Percentiles rank a stretch among this genome's conserved stretches.
phyloP scores from a whole-genome alignment of 2,329 filamentous ascomycete genomes.

The Coleophoma eucalyptorum region DNA sequence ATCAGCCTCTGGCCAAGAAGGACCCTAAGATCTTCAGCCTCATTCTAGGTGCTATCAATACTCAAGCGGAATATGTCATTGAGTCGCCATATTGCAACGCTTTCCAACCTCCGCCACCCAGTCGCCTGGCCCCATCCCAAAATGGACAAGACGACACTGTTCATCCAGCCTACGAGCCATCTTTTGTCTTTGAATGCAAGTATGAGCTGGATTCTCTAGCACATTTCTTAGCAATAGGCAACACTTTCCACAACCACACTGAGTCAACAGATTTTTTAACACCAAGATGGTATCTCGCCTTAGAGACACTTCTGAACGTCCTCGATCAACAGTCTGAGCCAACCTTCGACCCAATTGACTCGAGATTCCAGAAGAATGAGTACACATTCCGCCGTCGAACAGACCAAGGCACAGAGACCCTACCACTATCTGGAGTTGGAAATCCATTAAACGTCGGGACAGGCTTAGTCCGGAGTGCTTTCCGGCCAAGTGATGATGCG shows the following conservation, averaged over 20 bases:
- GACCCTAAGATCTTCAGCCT: conserved; percentile 75
- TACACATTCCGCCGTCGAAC: conserved; percentile 88
- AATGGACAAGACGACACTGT: conserved; percentile 84
- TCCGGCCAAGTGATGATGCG: conserved; percentile 91
- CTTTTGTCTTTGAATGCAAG: conserved; percentile 94
- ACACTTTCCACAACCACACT: conserved; percentile 82
- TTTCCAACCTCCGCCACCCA: conserved; percentile 89
- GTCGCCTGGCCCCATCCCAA: conserved; percentile 63
- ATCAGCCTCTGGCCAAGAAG: conserved; percentile 79
- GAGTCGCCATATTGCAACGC: conserved; percentile 96
- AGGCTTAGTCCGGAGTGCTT: conserved; percentile 84
- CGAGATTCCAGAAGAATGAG: conserved; percentile 62
- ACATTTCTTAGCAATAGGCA: conserved; percentile 80
- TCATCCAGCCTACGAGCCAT: conserved; percentile 81
- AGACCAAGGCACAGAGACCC: conserved; percentile 81
- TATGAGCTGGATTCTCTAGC: conserved; percentile 96
- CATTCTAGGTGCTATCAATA: conserved; percentile 91
- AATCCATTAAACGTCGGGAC: conserved; percentile 86
- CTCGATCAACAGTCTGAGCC: conserved; percentile 74
- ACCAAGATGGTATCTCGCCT: conserved; percentile 71
- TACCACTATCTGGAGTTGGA: conserved; percentile 77
- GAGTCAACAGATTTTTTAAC: conserved; percentile 75
- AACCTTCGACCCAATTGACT: conserved; percentile 71
- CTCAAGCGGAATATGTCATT: conserved; percentile 92
- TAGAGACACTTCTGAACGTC: conserved; percentile 70